phyloP scores from a whole-genome alignment of 2,329 filamentous ascomycete species.

The Diplodia intermedia region DNA sequence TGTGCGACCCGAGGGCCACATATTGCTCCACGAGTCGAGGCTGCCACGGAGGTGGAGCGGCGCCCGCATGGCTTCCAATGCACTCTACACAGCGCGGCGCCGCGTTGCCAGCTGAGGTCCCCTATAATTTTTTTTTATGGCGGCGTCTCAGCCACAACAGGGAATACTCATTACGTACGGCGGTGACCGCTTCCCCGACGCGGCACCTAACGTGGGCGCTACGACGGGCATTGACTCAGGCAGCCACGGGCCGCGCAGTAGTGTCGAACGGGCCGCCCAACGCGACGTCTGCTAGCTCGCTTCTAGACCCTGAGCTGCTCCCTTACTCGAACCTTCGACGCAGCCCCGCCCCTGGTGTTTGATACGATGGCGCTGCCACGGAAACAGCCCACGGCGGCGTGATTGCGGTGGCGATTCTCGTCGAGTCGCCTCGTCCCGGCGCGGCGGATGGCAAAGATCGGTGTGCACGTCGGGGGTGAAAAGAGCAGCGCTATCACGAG shows the following conservation, averaged over 20 bases:
- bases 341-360: conserved; percentile 8
- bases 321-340: conserved; percentile 20
- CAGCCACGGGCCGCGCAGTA: conserved; percentile 25
- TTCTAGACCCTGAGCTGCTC: conserved; percentile 18
- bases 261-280: conserved; percentile 19
- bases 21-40: background rate
- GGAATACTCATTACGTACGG: conserved; percentile 21
- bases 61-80: background rate
- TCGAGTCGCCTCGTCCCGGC: background rate
- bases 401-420: conserved; percentile 27
- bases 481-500: conserved; percentile 4
- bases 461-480: background rate
- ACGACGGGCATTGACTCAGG: conserved; percentile 5
- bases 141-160: background rate
- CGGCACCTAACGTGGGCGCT: background rate
- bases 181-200: background rate
- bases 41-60: background rate
- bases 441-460: conserved; percentile 1
- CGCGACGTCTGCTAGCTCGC: conserved; percentile 6
- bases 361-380: conserved; percentile 13
- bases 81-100: background rate
- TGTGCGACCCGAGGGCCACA: background rate
- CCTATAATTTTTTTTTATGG: background rate
- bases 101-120: background rate
- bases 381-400: conserved; percentile 26